Conservation (phyloP, 306 rosid genomes). For the Gynostemma pentaphyllum region DNA sequence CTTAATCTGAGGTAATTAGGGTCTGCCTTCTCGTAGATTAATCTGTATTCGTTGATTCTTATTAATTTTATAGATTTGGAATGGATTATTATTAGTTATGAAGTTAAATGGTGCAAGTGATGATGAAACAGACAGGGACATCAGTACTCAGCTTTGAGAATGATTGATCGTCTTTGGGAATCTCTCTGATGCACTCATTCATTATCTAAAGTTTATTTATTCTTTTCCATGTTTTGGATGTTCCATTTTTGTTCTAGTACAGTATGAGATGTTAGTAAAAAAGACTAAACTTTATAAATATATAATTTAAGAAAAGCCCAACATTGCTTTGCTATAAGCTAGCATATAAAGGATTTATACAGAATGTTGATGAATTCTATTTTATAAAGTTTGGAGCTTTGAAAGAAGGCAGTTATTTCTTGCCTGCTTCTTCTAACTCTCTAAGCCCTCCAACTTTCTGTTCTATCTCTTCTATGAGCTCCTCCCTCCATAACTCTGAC, state of each 20-base stretch:
- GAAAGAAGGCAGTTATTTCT: no score
- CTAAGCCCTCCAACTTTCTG: conserved; percentile 69
- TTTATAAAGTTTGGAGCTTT: no score
- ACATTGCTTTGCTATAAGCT: no score
- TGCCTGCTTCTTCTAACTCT: conserved; percentile 68
- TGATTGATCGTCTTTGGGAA: conserved; percentile 60
- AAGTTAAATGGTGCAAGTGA: conserved; percentile 21
- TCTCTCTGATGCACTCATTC: conserved; percentile 47
- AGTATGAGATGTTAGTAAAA: not conserved
- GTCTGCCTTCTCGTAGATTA: not conserved
- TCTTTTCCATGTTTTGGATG: not conserved
- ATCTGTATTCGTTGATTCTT: not conserved
- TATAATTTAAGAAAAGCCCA: no score
- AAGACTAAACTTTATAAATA: not conserved
- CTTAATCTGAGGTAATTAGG: conserved; percentile 46
- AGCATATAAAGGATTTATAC: no score
- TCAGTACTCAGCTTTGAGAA: conserved; percentile 29
- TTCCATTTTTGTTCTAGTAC: no score
- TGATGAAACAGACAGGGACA: conserved; percentile 58
- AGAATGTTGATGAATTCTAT: not conserved
- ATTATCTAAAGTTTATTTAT: not conserved
- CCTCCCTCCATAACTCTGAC: conserved; percentile 71
- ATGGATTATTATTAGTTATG: not conserved
- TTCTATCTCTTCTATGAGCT: conserved; percentile 81
- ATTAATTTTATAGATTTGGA: no score